Evolutionary conservation across 2,329 filamentous ascomycete genomes (phyloP), one percentile per base, ranked within the genome.

Genomic region (Ploettnerulaceae sp.): DNA sequence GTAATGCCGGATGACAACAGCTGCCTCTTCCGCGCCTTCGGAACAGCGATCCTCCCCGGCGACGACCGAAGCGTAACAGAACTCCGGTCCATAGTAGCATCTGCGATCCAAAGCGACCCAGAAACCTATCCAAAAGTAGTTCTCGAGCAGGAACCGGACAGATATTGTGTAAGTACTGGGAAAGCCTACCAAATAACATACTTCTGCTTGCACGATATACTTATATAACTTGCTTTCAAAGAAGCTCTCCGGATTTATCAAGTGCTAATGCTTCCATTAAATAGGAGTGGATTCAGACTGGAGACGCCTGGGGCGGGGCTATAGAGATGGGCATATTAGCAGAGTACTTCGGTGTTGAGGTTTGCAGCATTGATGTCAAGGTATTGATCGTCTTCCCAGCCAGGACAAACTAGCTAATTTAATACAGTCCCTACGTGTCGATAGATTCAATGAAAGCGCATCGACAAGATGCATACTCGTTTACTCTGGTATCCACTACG

Each of bases 1-100:
- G 87, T 97, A 40, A 96, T 97, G 91, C 89, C 90, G 4, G 91
- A 96, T 62, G 91, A 97, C 66, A 96, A 96, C 67, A 89, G 83
- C 48, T 97, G 91, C 68, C 81, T 97, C 60, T 97, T 96, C 67
- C 86, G 89, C 21, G 90, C 91, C 0, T 82, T 97, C 36, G 86
- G 87, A 12, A 85, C 83, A 44, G 86, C 86, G 3, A 75, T 95
- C n/a, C 78, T 88, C 20, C 63, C 60, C 11, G 60, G 79, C 24
- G 71, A 73, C 1, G 73, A 84, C 57, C 80, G 84, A 53, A 73
- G 74, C 7, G 84, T 86, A 79, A 78, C 73, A 0, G 82, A 86
- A 58, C 73, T 96, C 14, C 82, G 90, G 45, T 81, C 77, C 11
- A 74, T 95, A 52, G 82, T 95, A 15, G 89, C 87, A 2, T 79